Base-by-base conservation (phyloP, 2,329 filamentous ascomycete species). In the Berkeleyomyces basicola region DNA sequence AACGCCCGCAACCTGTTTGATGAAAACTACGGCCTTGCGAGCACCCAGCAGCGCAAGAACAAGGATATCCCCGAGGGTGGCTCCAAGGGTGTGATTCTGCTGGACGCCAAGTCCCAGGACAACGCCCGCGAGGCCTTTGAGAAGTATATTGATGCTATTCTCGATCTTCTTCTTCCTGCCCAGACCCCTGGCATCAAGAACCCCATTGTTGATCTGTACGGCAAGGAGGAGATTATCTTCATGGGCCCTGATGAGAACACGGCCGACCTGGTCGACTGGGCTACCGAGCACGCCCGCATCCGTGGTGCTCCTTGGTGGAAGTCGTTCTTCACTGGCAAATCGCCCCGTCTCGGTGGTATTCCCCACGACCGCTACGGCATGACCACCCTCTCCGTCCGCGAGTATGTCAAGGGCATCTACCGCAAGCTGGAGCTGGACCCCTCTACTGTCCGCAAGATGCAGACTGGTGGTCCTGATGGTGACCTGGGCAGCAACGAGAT, bases 171-270 rank as follows among this genome's bases (percentile, higher is more conserved):
- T 44, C 80, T 99, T 57, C 90, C 89, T 9, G 90, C 93, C 0
- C 82, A 84, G 69, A 96, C 90, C 64, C 93, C 93, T 9, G 93
- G 93, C 67, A 99, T 99, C 81, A 99, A 99, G 79, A 95, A 99
- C 71, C 93, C 93, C 0, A 91, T 99, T 66, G 92, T 99, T 64
- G 93, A 99, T 73, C 78, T 96, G 37, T 88, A 97, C 72, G 89
- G 90, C 68, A 93, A 96, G 76, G 81, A 95, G 71, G 93, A 99
- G 74, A 99, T 99, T 66, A 78, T 99, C 31, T 99, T 99, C 79
- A 88, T 99, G 90, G 93, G 93, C 42, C 93, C 93, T 0, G 93
- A 99, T 68, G 93, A 99, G 83, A 99, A 99, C 77, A 99, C 93
- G 0, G 93, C 93, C 31, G 90, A 96, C 70, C 81, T 99, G 42